Base-by-base conservation (phyloP, 169 alveolate species). In the Cyclospora cayetanensis region DNA sequence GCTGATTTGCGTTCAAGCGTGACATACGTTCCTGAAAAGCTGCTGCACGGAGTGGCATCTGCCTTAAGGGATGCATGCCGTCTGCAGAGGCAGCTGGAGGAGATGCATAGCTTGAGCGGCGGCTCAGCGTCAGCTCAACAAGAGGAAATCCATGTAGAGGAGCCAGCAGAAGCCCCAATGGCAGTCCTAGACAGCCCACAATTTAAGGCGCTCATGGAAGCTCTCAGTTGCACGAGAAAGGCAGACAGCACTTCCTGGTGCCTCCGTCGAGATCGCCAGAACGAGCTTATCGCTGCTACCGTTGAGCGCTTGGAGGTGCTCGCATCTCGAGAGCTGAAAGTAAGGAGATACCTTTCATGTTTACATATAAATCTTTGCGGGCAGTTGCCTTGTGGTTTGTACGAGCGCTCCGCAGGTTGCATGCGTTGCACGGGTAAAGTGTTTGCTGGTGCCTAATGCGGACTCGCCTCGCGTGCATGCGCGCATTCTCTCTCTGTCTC, bases 21-120 rank as follows among this genome's bases (percentile, higher is more conserved):
- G 22, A 27, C 43, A 4, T 66, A 66, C 43, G 15, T 18, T 27
- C 46, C 79, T 27, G 79, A 66, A 43, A 29, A 29, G 42, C 41
- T 84, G 29, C 83, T 84, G 34, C 52, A 84, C 70, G 80, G 83
- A 4, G 82, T 84, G 29, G 66, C 91, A 3, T 20, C 41, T 4
- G 72, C 50, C 29, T 34, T 84, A 34, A 37, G 63, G n/a, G 91
- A 84, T 50, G 91, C 91, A 4, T 65, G 80, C 63, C 79, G 68
- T 25, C 70, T 84, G 42, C 50, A 65, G 50, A 42, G 42, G 34
- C 79, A 66, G 43, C 43, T 66, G 43, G 79, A 66, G 41, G 79
- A 66, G 79, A 27, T 22, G 5, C 46, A 4, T 9, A 1, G 63
- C 63, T 50, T 50, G 27, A n/a, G n/a, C n/a, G 63, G 63, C 22